Evolutionary conservation across 2,329 filamentous ascomycete species (phyloP).

Genomic region (Dendrostoma leiphaemia): DNA sequence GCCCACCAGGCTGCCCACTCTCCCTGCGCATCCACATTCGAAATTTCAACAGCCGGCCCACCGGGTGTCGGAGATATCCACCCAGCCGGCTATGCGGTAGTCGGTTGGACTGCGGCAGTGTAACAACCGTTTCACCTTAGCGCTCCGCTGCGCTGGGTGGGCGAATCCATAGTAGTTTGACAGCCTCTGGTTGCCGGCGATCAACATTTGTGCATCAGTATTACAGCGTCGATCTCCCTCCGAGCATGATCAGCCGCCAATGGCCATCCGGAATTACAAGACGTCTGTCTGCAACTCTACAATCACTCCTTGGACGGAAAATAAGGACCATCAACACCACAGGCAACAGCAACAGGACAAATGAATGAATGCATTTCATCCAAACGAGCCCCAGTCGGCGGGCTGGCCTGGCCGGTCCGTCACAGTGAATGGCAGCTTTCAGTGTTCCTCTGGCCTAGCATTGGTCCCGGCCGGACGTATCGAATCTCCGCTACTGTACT

Average conservation of each 20-base stretch:
- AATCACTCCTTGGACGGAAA: no score
- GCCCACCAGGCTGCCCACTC: not conserved
- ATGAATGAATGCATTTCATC: no score
- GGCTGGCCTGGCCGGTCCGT: no score
- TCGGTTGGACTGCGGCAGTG: slow-evolving; percentile 11
- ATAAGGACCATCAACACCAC: not conserved
- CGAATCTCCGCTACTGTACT: no score
- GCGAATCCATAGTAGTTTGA: not conserved
- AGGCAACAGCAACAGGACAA: not conserved
- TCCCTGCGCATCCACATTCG: not conserved
- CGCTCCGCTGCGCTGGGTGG: not conserved
- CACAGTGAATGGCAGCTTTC: no score
- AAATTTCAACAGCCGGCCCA: not conserved
- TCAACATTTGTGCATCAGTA: not conserved
- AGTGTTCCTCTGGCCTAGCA: no score
- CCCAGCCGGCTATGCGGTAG: slow-evolving; percentile 10
- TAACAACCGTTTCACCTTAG: slow-evolving; percentile 14
- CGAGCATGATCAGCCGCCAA: not conserved
- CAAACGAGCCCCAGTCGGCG: no score
- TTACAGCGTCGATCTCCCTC: slow-evolving; percentile 1
- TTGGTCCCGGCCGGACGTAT: no score
- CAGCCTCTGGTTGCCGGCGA: not conserved
- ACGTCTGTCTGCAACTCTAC: not conserved
- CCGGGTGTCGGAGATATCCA: slow-evolving; percentile 15
- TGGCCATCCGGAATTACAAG: not conserved